phyloP scores from a whole-genome alignment of 1,139 yeast genomes.

The Geotrichum australiense region DNA sequence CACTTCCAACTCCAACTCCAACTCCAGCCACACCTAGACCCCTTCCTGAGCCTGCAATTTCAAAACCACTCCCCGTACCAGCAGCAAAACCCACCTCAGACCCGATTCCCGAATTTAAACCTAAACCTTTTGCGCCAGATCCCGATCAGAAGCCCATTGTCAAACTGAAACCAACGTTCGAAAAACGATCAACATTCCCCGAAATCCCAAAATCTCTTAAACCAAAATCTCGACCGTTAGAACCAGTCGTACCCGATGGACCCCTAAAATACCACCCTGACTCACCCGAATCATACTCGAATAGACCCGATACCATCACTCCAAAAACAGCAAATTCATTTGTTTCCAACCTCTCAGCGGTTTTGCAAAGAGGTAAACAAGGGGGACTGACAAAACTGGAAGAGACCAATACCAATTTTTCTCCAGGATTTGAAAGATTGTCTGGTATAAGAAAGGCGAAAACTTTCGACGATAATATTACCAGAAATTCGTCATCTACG shows the following conservation, averaged over 20 bases:
- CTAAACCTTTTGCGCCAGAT: background rate
- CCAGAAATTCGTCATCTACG: conserved; percentile 1
- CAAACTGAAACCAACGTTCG: conserved; percentile 1
- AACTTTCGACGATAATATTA: conserved; percentile 14
- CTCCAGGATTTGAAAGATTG: conserved; percentile 17
- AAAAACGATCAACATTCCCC: conserved; percentile 7
- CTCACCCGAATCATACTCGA: conserved; percentile 2
- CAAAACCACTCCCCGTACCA: background rate
- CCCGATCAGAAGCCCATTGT: conserved; percentile 4
- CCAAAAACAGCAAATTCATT: conserved; percentile 17
- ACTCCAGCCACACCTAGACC: background rate
- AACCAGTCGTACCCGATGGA: conserved; percentile 11
- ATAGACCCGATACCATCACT: conserved; percentile 12
- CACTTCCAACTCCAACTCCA: too few species aligned
- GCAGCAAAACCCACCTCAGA: conserved; percentile 5
- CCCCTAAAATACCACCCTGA: conserved; percentile 15
- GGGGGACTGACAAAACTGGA: conserved; percentile 14
- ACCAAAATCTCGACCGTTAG: conserved; percentile 11
- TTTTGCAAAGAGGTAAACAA: conserved; percentile 17
- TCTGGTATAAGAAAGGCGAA: conserved; percentile 16
- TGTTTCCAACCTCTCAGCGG: conserved; percentile 18
- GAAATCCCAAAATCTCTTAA: conserved; percentile 16
- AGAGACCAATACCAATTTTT: conserved; percentile 15
- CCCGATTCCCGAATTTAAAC: background rate
- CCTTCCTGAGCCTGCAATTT: background rate